phyloP scores from a whole-genome alignment of 305 asterid genomes.

The Nicotiana rustica region DNA sequence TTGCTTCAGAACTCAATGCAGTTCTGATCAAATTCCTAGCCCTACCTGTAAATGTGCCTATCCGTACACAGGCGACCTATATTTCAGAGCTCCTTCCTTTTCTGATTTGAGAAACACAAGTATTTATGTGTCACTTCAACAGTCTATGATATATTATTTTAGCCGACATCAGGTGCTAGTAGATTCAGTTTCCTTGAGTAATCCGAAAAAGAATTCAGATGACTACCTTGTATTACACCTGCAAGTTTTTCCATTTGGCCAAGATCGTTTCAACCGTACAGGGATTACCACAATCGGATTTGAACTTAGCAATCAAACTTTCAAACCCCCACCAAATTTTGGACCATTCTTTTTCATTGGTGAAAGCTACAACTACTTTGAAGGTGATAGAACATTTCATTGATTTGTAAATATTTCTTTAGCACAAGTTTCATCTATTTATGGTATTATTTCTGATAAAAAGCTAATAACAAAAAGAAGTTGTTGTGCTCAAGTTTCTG shows the following conservation, averaged over 20 bases:
- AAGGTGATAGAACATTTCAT: constrained; percentile 47
- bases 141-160: constrained; percentile 51
- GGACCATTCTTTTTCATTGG: constrained; percentile 63
- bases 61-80: constrained; percentile 74
- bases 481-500: background rate
- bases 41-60: constrained; percentile 78
- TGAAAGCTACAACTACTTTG: constrained; percentile 46
- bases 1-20: constrained; percentile 58
- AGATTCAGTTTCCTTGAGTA: constrained; percentile 66
- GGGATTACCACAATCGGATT: constrained; percentile 62
- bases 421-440: background rate
- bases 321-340: constrained; percentile 63
- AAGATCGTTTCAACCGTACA: constrained; percentile 53
- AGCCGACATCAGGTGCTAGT: constrained; percentile 49
- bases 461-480: background rate
- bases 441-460: background rate
- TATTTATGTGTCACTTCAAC: constrained; percentile 47
- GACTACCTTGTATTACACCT: constrained; percentile 57
- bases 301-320: constrained; percentile 67
- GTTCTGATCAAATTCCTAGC: constrained; percentile 53
- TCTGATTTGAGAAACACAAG: constrained; percentile 54
- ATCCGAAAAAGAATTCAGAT: constrained; percentile 46
- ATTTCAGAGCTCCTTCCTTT: constrained; percentile 79
- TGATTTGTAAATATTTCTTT: background rate
- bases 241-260: constrained; percentile 59